Evolutionary conservation across 768 basidiomycete species (phyloP).

Genomic region (Russula virescens): DNA sequence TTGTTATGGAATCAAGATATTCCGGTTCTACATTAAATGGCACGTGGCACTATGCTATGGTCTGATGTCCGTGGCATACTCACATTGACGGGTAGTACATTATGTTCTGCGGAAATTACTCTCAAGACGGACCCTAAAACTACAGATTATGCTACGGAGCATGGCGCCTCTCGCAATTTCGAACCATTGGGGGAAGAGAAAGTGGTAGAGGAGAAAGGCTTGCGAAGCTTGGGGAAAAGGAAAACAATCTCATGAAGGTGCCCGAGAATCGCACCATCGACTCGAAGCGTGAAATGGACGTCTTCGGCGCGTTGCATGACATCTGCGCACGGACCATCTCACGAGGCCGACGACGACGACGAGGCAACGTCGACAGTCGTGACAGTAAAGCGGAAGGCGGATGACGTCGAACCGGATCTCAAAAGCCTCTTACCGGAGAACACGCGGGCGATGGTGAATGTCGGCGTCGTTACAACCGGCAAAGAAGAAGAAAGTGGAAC

Average conservation of each 20-base stretch:
- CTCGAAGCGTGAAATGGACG: constrained; percentile 97
- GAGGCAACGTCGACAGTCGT: constrained; percentile 34
- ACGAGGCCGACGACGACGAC: constrained; percentile 21
- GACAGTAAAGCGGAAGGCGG: constrained; percentile 86
- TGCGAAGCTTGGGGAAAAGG: constrained; percentile 82
- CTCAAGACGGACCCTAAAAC: constrained; percentile 99
- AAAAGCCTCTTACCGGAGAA: constrained; percentile 63
- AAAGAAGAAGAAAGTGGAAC: constrained; percentile 48
- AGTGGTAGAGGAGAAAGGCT: constrained; percentile 73
- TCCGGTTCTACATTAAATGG: constrained; percentile 94
- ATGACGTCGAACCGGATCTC: constrained; percentile 66
- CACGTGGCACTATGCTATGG: constrained; percentile 37
- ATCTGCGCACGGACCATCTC: constrained; percentile 56
- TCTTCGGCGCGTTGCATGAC: constrained; percentile 92
- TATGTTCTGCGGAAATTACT: constrained; percentile 97
- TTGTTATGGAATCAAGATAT: constrained; percentile 97
- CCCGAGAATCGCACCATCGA: constrained; percentile 90
- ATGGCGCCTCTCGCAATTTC: constrained; percentile 95
- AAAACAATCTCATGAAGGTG: constrained; percentile 95
- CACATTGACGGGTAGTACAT: constrained; percentile 50
- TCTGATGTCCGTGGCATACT: constrained; percentile 15
- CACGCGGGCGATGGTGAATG: constrained; percentile 55
- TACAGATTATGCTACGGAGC: constrained; percentile 89
- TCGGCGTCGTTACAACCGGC: constrained; percentile 35
- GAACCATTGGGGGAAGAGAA: constrained; percentile 92